Evolutionary conservation across 192 early-diverging fungal species (phyloP).

Genomic region (Dissophora globulifera): DNA sequence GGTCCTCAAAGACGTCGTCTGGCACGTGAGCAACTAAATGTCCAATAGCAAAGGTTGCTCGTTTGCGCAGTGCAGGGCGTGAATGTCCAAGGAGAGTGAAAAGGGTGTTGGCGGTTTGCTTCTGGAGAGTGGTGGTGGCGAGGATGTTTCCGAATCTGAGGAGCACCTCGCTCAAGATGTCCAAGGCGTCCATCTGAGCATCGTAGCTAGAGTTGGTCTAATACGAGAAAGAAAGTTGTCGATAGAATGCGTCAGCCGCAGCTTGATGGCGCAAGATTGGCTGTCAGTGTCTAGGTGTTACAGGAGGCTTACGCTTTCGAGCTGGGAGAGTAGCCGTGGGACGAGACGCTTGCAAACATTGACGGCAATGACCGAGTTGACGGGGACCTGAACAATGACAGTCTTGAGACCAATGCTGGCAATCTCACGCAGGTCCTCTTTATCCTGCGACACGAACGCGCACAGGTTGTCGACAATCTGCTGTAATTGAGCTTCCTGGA

Average conservation of each 20-base stretch:
- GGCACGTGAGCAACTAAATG: slow-evolving; percentile 70
- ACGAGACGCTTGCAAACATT: slow-evolving; percentile 72
- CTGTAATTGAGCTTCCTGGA: slow-evolving; percentile 72
- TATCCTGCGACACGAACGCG: slow-evolving; percentile 63
- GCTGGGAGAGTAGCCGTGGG: slow-evolving; percentile 71
- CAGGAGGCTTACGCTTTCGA: slow-evolving; percentile 65
- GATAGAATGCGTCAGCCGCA: too few relatives aligned
- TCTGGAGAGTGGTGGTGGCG: slow-evolving; percentile 59
- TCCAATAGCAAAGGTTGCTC: slow-evolving; percentile 75
- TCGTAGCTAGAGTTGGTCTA: slow-evolving; percentile 62
- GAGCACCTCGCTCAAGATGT: slow-evolving; percentile 78
- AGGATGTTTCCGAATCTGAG: slow-evolving; percentile 74
- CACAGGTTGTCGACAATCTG: slow-evolving; percentile 80
- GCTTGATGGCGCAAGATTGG: too few relatives aligned
- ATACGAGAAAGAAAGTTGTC: not conserved
- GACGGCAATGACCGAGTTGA: slow-evolving; percentile 56
- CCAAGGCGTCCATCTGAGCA: slow-evolving; percentile 76
- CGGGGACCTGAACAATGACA: slow-evolving; percentile 77
- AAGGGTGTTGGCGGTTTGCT: slow-evolving; percentile 70
- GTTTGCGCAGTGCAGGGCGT: slow-evolving; percentile 81
- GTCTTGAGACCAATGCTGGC: slow-evolving; percentile 88
- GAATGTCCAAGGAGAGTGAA: slow-evolving; percentile 75
- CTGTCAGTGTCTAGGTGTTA: too few relatives aligned
- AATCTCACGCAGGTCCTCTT: slow-evolving; percentile 82
- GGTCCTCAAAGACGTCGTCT: slow-evolving; percentile 77